Evolutionary conservation across 1,284 basidiomycete species (phyloP).

Genomic region (Fomes fomentarius): DNA sequence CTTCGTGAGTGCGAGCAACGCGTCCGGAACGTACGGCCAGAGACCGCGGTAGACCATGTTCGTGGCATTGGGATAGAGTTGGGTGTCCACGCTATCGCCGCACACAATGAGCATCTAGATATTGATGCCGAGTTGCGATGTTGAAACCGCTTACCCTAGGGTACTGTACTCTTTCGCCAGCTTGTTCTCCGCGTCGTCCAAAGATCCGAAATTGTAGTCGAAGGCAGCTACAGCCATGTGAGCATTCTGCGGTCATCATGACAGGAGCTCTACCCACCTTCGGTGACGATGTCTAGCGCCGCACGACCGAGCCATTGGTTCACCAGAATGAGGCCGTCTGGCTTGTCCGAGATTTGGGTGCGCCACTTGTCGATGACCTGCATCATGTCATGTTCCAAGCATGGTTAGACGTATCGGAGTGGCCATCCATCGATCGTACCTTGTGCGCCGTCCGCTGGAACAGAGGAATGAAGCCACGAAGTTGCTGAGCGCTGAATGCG

Average conservation of each 20-base stretch:
- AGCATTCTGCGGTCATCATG: too few relatives aligned
- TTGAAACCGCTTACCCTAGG: constrained; percentile 32
- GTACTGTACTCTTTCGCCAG: constrained; percentile 30
- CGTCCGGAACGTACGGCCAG: too few relatives aligned
- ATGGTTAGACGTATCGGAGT: background rate
- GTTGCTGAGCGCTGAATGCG: constrained; percentile 44
- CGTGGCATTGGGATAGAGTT: constrained; percentile 1
- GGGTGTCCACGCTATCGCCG: too few relatives aligned
- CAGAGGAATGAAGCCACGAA: constrained; percentile 47
- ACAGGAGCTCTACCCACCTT: constrained; percentile 20
- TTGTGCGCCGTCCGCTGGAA: constrained; percentile 45
- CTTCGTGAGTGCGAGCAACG: too few relatives aligned
- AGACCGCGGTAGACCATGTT: too few relatives aligned
- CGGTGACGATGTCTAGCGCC: constrained; percentile 36
- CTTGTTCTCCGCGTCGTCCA: constrained; percentile 29
- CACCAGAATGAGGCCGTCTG: constrained; percentile 6
- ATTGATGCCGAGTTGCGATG: too few relatives aligned
- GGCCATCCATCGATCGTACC: too few relatives aligned
- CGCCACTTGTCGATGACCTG: background rate
- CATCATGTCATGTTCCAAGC: too few relatives aligned
- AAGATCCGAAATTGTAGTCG: constrained; percentile 32
- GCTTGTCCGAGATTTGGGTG: background rate
- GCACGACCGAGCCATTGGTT: constrained; percentile 31
- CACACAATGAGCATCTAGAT: too few relatives aligned
- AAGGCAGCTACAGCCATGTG: constrained; percentile 31